Evolutionary conservation across 345 rosid species (phyloP).

Genomic region (Jatropha curcas): DNA sequence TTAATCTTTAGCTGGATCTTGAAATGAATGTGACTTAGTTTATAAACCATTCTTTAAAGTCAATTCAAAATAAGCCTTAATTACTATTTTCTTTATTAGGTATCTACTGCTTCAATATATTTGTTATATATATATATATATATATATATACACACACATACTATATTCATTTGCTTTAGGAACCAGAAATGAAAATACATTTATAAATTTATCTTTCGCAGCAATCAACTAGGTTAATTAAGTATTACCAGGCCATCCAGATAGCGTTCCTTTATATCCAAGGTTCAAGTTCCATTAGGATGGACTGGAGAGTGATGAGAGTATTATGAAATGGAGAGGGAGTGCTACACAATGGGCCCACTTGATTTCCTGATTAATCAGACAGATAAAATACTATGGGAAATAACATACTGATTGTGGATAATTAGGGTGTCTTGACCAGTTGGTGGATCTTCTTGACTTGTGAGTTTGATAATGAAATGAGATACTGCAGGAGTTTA

Average conservation of each 20-base stretch:
- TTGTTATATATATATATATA: too few relatives aligned
- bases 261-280: not conserved
- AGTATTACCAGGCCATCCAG: not conserved
- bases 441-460: not conserved
- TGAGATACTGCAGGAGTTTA: not conserved
- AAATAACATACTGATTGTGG: not conserved
- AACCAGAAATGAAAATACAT: too few relatives aligned
- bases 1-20: conserved; percentile 15
- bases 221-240: not conserved
- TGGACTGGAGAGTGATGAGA: not conserved
- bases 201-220: too few relatives aligned
- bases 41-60: not conserved
- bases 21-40: conserved; percentile 7
- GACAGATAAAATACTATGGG: not conserved
- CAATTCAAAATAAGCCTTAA: not conserved
- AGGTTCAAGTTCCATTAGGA: not conserved
- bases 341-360: not conserved
- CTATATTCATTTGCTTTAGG: not conserved
- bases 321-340: not conserved
- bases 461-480: not conserved
- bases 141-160: too few relatives aligned
- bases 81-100: not conserved
- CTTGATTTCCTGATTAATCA: not conserved
- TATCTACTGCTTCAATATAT: too few relatives aligned
- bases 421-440: not conserved